Percentiles rank a stretch among this genome's conserved stretches.
Conservation (phyloP, 2,329 filamentous ascomycete species). For the Dactylellina leptospora region DNA sequence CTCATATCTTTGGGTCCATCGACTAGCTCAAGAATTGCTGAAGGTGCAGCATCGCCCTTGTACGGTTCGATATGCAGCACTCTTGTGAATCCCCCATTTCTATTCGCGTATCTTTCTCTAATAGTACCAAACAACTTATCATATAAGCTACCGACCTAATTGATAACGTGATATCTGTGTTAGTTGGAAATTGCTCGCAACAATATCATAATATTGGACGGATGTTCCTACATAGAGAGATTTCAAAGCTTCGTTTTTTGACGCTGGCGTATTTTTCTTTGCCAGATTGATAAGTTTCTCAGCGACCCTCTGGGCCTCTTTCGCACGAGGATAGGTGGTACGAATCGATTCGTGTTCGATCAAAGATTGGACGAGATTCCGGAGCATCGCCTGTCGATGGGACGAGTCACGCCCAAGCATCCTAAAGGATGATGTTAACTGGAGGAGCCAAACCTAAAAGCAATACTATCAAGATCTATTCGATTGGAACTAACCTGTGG, state of each 20-base stretch:
- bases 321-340: slow-evolving; percentile 95
- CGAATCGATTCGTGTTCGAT: slow-evolving; percentile 92
- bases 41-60: slow-evolving; percentile 85
- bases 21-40: slow-evolving; percentile 91
- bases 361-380: slow-evolving; percentile 94
- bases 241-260: slow-evolving; percentile 75
- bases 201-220: background rate
- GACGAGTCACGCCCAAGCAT: slow-evolving; percentile 82
- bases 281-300: slow-evolving; percentile 94
- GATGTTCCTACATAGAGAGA: slow-evolving; percentile 81
- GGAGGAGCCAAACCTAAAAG: too few relatives aligned
- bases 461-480: background rate
- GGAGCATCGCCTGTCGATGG: slow-evolving; percentile 89
- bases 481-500: slow-evolving; percentile 30
- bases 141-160: slow-evolving; percentile 65
- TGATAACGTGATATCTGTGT: background rate
- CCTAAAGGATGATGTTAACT: background rate
- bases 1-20: slow-evolving; percentile 93
- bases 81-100: slow-evolving; percentile 92
- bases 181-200: too few relatives aligned
- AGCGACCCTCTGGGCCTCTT: slow-evolving; percentile 91
- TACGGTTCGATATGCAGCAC: slow-evolving; percentile 90
- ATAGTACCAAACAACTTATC: slow-evolving; percentile 90
- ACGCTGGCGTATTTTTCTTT: slow-evolving; percentile 89
- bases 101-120: slow-evolving; percentile 76